Evolutionary conservation across 2,329 filamentous ascomycete species (phyloP).

Genomic region (Alternaria dauci): DNA sequence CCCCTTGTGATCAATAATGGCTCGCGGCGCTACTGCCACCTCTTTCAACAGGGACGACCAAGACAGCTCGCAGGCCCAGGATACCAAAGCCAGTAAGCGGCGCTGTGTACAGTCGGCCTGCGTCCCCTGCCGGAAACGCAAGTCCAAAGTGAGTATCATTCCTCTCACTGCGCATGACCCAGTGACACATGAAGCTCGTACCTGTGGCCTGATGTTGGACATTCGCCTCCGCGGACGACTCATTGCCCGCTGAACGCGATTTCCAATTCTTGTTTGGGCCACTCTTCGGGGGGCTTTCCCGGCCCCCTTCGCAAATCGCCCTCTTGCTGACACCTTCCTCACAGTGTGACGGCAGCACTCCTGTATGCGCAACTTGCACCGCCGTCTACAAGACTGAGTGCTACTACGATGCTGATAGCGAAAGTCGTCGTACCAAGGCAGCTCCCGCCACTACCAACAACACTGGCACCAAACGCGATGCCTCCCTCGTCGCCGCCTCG

Average conservation of each 20-base stretch:
- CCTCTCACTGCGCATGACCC: conserved; percentile 1
- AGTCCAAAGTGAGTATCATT: conserved; percentile 55
- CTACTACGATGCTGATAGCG: conserved; percentile 59
- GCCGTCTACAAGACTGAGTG: conserved; percentile 62
- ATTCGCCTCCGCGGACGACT: conserved; percentile 33
- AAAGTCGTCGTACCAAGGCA: conserved; percentile 55
- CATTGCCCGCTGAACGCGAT: neutral
- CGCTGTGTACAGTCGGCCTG: conserved; percentile 54
- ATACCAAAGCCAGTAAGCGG: conserved; percentile 42
- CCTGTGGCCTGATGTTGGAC: conserved; percentile 14
- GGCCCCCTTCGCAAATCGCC: neutral
- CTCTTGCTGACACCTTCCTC: conserved; percentile 23
- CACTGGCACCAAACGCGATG: conserved; percentile 43
- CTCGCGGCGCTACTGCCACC: conserved; percentile 35
- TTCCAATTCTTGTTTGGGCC: conserved; percentile 3
- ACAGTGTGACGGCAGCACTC: conserved; percentile 60
- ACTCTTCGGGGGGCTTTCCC: conserved; percentile 1
- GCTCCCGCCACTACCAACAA: conserved; percentile 31
- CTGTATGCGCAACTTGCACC: conserved; percentile 60
- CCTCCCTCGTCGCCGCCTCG: conserved; percentile 23
- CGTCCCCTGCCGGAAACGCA: conserved; percentile 60
- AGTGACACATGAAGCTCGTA: neutral
- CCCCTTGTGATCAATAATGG: conserved; percentile 34
- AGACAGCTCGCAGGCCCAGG: conserved; percentile 25
- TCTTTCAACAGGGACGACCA: conserved; percentile 32